Percentiles rank a stretch among this genome's conserved stretches.
phyloP scores from a whole-genome alignment of 2,329 filamentous ascomycete genomes.

The Cladosporium colombiae region DNA sequence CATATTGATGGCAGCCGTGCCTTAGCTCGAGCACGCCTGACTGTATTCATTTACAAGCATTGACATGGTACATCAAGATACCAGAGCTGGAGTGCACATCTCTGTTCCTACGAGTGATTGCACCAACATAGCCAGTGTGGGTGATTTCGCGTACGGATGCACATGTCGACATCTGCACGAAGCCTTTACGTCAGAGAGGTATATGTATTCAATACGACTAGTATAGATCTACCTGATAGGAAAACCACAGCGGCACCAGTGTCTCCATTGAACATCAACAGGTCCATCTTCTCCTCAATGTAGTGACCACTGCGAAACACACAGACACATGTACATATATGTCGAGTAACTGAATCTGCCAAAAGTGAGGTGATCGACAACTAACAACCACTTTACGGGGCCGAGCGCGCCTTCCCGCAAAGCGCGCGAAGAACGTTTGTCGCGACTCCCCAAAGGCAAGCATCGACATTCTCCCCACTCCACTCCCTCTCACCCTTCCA shows the following conservation, averaged over 20 bases:
- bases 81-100: too few species aligned
- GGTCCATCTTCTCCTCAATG: neutral
- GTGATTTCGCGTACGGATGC: neutral
- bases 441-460: conserved; percentile 8
- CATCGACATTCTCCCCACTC: conserved; percentile 5
- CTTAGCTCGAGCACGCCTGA: too few species aligned
- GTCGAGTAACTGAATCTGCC: neutral
- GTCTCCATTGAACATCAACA: neutral
- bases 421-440: conserved; percentile 5
- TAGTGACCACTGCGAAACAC: neutral
- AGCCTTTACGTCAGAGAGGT: neutral
- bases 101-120: too few species aligned
- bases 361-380: neutral
- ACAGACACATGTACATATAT: neutral
- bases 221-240: too few species aligned
- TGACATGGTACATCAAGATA: too few species aligned
- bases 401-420: conserved; percentile 6
- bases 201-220: neutral
- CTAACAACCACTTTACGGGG: conserved; percentile 6
- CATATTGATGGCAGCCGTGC: too few species aligned
- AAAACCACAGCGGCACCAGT: neutral
- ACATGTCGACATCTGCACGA: neutral
- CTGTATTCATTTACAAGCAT: too few species aligned
- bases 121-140: too few species aligned
- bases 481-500: neutral